These are phyloP conservation scores for Boletus sp. DNA, from an alignment of 1,284 basidiomycete species.

Conservation along the genomic window DNA sequence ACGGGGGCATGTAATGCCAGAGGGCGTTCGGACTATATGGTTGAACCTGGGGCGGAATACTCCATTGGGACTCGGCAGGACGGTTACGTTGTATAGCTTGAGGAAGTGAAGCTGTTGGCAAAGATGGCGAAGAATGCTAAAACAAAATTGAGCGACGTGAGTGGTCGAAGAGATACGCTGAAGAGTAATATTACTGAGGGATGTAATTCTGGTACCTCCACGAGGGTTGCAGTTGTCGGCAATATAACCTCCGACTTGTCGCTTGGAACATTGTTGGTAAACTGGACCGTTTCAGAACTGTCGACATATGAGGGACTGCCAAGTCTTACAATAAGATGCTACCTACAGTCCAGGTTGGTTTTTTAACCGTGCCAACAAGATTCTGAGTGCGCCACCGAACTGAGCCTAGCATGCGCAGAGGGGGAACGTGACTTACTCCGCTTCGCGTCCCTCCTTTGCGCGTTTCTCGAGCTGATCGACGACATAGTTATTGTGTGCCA, in stretches of 20 bases:
- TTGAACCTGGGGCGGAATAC: constrained; percentile 6
- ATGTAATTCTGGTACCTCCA: constrained; percentile 27
- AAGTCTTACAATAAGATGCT: not conserved
- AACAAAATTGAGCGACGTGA: constrained; percentile 7
- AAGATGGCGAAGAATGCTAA: constrained; percentile 12
- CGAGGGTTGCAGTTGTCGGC: constrained; percentile 31
- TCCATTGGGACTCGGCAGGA: constrained; percentile 4
- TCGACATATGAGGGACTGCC: constrained; percentile 2
- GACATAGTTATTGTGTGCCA: constrained; percentile 30
- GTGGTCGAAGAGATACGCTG: not conserved
- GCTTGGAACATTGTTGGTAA: constrained; percentile 11
- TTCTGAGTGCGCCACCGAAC: constrained; percentile 11
- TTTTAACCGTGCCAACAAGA: constrained; percentile 20
- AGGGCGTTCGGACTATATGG: constrained; percentile 1
- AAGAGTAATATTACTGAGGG: constrained; percentile 16
- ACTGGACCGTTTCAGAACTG: constrained; percentile 17
- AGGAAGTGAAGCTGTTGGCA: not conserved
- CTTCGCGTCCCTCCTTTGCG: constrained; percentile 30
- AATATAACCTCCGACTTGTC: constrained; percentile 20
- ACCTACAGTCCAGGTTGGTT: constrained; percentile 19
- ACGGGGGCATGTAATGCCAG: constrained; percentile 8
- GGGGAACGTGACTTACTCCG: constrained; percentile 33
- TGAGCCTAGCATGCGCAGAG: not conserved
- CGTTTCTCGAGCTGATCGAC: constrained; percentile 28
- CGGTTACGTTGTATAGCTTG: constrained; percentile 9